These are phyloP conservation scores for Camellia oleifera DNA, from an alignment of 179 eudicot species.

Conservation along the genomic window DNA sequence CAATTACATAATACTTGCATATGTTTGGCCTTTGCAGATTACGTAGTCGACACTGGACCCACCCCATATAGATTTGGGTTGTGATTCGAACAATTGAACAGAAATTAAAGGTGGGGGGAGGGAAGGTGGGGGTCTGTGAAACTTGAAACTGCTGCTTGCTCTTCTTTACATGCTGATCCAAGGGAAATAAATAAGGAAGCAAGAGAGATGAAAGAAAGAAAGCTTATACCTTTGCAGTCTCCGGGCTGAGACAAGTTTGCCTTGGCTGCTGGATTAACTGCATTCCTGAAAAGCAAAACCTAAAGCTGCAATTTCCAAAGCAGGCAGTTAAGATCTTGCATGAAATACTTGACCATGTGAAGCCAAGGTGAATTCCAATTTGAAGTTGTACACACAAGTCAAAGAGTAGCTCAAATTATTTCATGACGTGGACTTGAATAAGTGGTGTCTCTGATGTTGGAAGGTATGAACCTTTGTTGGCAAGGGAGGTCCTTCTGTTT, in stretches of 20 bases:
- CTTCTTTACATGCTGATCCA: background rate
- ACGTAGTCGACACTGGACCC: background rate
- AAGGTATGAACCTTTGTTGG: too few species aligned
- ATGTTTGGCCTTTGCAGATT: background rate
- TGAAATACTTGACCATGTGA: background rate
- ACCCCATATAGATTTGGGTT: background rate
- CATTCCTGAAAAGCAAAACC: background rate
- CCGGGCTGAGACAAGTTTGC: background rate
- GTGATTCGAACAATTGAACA: background rate
- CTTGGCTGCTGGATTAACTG: background rate
- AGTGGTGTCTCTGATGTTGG: too few species aligned
- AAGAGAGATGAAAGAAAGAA: background rate
- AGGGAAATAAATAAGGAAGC: background rate
- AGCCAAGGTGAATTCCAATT: too few species aligned
- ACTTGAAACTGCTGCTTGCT: background rate
- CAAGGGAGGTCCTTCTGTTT: too few species aligned
- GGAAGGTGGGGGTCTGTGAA: background rate
- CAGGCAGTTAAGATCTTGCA: background rate
- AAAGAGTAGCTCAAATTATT: too few species aligned
- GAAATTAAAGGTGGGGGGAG: background rate
- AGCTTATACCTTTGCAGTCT: slow-evolving; percentile 2
- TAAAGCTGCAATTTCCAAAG: too few species aligned
- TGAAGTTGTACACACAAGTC: too few species aligned
- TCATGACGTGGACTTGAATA: too few species aligned
- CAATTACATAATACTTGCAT: background rate